Percentiles rank a stretch among this genome's conserved stretches.
These are phyloP conservation scores for Tuber borchii DNA, from an alignment of 495 filamentous ascomycete genomes.

Conservation along the genomic window DNA sequence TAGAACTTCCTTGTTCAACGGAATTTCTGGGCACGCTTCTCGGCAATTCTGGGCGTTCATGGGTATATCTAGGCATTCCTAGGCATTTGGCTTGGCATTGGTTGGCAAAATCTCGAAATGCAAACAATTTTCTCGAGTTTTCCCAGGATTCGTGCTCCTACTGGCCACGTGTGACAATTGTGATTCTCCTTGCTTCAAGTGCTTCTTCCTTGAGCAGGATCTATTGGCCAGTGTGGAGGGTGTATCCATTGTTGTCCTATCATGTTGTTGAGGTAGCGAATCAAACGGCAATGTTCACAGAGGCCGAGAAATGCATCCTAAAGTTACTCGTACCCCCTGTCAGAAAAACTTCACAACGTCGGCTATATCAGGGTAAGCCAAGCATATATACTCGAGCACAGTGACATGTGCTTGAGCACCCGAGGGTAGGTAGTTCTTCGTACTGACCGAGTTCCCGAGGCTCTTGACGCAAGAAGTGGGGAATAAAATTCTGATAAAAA, in stretches of 20 bases:
- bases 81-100: neutral
- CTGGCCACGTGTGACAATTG: neutral
- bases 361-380: neutral
- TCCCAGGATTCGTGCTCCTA: neutral
- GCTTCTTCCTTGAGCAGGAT: neutral
- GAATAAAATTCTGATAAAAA: neutral
- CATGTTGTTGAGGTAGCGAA: neutral
- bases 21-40: neutral
- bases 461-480: neutral
- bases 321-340: neutral
- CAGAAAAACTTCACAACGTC: neutral
- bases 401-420: neutral
- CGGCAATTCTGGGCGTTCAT: slow-evolving; percentile 8
- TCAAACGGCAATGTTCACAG: neutral
- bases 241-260: neutral
- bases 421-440: neutral
- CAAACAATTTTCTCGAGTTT: neutral
- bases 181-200: neutral
- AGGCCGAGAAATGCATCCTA: neutral
- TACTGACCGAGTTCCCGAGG: neutral
- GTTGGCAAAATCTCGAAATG: neutral
- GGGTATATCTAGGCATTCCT: slow-evolving; percentile 15
- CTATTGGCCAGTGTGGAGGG: neutral
- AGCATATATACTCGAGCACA: neutral
- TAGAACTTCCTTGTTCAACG: slow-evolving; percentile 8